Percentiles rank a stretch among this genome's conserved stretches.
Conservation (phyloP, 129 eudicot genomes). For the Smallanthus sonchifolius region DNA sequence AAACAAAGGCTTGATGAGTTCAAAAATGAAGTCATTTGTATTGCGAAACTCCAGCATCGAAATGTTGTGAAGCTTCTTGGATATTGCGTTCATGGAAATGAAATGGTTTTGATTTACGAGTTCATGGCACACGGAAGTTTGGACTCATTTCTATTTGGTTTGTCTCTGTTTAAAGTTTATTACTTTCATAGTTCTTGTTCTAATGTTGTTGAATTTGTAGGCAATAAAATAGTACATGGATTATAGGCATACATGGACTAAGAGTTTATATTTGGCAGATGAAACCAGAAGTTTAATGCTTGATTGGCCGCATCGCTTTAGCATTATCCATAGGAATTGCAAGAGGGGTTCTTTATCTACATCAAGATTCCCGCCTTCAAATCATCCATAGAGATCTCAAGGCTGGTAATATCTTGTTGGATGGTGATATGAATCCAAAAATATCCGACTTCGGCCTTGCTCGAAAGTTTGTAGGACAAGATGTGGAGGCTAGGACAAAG, state of each 20-base stretch:
- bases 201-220: too few species aligned
- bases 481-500: background rate
- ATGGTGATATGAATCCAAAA: background rate
- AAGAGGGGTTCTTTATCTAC: background rate
- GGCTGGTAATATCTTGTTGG: background rate
- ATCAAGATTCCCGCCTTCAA: slow-evolving; percentile 1
- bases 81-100: slow-evolving; percentile 35
- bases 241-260: background rate
- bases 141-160: background rate
- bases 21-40: background rate
- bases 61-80: slow-evolving; percentile 56
- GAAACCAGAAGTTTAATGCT: background rate
- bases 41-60: slow-evolving; percentile 47
- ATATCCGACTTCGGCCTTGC: background rate
- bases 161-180: background rate
- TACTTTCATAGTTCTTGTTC: background rate
- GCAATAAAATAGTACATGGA: background rate
- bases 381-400: background rate
- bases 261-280: background rate
- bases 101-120: slow-evolving; percentile 18
- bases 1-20: slow-evolving; percentile 28
- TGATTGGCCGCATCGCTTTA: background rate
- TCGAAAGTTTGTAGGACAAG: background rate
- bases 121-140: background rate
- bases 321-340: background rate